Percentiles rank a stretch among this genome's conserved stretches.
phyloP scores from a whole-genome alignment of 2,329 filamentous ascomycete species.

The Zymoseptoria pseudotritici region DNA sequence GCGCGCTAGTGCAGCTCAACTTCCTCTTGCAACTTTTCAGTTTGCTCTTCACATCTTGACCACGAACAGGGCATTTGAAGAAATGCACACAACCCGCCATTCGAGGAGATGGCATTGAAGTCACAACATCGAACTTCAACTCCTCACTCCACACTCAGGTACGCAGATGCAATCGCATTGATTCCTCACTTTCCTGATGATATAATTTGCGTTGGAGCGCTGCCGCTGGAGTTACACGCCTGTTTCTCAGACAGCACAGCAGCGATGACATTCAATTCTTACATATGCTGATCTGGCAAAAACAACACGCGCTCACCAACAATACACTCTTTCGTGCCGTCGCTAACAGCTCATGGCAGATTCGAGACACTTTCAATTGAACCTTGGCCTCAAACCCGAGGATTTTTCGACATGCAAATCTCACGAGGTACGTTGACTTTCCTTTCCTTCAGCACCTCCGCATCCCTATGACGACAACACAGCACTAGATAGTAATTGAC shows the following conservation, averaged over 20 bases:
- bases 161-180: neutral
- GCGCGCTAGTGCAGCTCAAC: neutral
- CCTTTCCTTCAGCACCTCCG: conserved; percentile 5
- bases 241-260: conserved; percentile 70
- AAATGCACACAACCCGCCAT: neutral
- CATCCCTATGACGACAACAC: conserved; percentile 58
- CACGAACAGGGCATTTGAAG: neutral
- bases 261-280: conserved; percentile 86
- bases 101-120: neutral
- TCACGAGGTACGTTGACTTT: conserved; percentile 5
- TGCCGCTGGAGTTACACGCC: conserved; percentile 79
- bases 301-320: too few relatives aligned
- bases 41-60: neutral
- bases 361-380: neutral
- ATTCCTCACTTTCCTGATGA: conserved; percentile 58
- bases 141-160: neutral
- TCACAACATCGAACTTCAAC: neutral
- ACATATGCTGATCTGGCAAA: conserved; percentile 74
- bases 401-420: neutral
- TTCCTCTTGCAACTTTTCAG: conserved; percentile 2
- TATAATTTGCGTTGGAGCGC: conserved; percentile 99
- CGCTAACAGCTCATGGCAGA: neutral
- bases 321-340: neutral
- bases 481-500: conserved; percentile 50
- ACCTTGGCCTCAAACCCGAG: neutral